Evolutionary conservation across 2,329 filamentous ascomycete genomes (phyloP), one percentile per base, ranked within the genome.

Genomic region (Xylariales sp.): DNA sequence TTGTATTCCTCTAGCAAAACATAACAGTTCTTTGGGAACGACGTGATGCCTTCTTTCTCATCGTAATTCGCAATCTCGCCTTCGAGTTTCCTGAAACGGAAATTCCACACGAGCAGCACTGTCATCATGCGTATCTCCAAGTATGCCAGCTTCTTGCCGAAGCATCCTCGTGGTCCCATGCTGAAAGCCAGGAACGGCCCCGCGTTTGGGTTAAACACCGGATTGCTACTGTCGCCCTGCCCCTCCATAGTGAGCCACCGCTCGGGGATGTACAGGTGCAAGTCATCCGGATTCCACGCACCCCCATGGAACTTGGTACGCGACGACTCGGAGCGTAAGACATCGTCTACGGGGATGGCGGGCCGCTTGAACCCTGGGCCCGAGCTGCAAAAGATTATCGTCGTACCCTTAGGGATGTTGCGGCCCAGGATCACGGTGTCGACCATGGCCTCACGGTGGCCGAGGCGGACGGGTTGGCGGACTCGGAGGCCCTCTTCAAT

Each of bases 401-500:
- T 63, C 0, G 87, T 91, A 25, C 79, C 84, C 46, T 79, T 80
- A 3, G 84, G 87, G 5, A 95, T 69, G 16, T 65, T 68, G 3
- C 83, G 70, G 19, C 78, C 78, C 16, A 76, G 67, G 37, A 93
- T 76, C 0, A 70, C 76, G 1, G 84, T 85, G 55, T 88, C 74
- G 19, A 73, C 59, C 2, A 66, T 69, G 0, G 87, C 72, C 44
- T 81, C 68, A 45, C 89, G 84, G 40, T 84, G 55, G 0, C 85
- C 90, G 19, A 84, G 53, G 0, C 84, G 80, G 0, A 90, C 84
- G 0, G 88, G 85, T 1, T 83, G 67, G 60, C 77, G 81, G 54
- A 84, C 75, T 35, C 89, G 84, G 29, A 94, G 73, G 11, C 83
- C 74, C 61, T 95, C 89, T 53, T 76, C 83, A 57, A 83, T 82